Percentiles rank a stretch among this genome's conserved stretches.
These are phyloP conservation scores for Hypericum androsaemum DNA, from an alignment of 345 rosid species.

Conservation along the genomic window DNA sequence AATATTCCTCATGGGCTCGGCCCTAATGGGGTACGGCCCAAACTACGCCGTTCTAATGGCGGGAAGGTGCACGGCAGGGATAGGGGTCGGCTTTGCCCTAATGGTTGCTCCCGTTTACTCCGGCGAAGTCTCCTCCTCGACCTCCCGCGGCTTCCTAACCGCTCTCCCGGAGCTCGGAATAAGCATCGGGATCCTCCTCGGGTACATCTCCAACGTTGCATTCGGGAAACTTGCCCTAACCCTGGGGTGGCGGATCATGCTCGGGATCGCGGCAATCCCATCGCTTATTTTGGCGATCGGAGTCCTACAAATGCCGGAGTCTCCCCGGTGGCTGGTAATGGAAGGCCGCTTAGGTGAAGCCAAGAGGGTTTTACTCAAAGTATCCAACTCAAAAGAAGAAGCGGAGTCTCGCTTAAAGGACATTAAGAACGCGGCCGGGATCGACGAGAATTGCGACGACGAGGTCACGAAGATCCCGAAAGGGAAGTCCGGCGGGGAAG, in stretches of 20 bases:
- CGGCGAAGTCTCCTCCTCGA: conserved; percentile 62
- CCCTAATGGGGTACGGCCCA: conserved; percentile 79
- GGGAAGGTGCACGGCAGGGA: conserved; percentile 72
- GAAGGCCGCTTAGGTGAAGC: conserved; percentile 68
- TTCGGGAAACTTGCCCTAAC: conserved; percentile 45
- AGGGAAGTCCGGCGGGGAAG: conserved; percentile 29
- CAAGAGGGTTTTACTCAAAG: conserved; percentile 24
- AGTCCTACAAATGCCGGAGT: conserved; percentile 72
- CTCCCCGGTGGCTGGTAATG: conserved; percentile 67
- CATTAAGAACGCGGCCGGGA: conserved; percentile 51
- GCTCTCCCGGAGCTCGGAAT: conserved; percentile 80
- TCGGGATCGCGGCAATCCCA: conserved; percentile 71
- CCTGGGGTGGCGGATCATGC: conserved; percentile 92
- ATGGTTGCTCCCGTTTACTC: conserved; percentile 92
- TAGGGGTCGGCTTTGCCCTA: conserved; percentile 81
- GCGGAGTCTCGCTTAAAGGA: conserved; percentile 48
- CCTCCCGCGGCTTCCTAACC: conserved; percentile 52
- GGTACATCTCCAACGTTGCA: conserved; percentile 57
- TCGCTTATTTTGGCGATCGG: conserved; percentile 43
- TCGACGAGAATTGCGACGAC: conserved; percentile 31
- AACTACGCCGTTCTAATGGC: conserved; percentile 42
- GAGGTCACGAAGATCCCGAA: conserved; percentile 21
- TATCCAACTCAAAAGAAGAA: conserved; percentile 55
- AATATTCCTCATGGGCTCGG: conserved; percentile 64
- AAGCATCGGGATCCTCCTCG: conserved; percentile 55